phyloP scores from a whole-genome alignment of 2,329 filamentous ascomycete genomes.

The Fusarium haematococcum region DNA sequence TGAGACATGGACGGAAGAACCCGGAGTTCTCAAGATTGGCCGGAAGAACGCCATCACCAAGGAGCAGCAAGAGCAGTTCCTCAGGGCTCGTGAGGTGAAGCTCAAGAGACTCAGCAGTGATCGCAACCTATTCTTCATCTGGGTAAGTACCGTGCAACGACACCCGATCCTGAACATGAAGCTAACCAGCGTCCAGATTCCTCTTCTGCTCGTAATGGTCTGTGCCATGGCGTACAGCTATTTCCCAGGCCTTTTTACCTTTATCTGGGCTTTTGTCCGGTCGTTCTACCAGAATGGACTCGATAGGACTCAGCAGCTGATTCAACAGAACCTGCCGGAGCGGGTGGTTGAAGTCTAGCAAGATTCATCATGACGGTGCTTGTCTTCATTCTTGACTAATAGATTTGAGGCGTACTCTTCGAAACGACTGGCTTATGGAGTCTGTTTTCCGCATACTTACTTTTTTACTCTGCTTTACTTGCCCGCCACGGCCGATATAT shows the following conservation, averaged over 20 bases:
- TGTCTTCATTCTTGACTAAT: conserved; percentile 23
- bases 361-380: conserved; percentile 35
- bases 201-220: conserved; percentile 61
- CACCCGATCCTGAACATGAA: background rate
- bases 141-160: conserved; percentile 60
- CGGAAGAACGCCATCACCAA: conserved; percentile 73
- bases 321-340: conserved; percentile 41
- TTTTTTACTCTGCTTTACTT: conserved; percentile 9
- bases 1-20: conserved; percentile 55
- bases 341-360: conserved; percentile 45
- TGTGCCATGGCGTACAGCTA: conserved; percentile 63
- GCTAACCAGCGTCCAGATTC: conserved; percentile 57
- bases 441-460: conserved; percentile 8
- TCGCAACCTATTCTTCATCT: conserved; percentile 75
- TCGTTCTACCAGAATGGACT: conserved; percentile 48
- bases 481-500: conserved; percentile 20
- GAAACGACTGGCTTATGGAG: conserved; percentile 16
- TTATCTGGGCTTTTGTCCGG: conserved; percentile 50
- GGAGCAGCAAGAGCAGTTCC: conserved; percentile 73
- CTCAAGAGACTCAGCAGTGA: conserved; percentile 73
- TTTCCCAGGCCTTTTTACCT: conserved; percentile 60
- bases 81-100: conserved; percentile 70
- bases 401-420: conserved; percentile 29
- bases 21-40: conserved; percentile 67
- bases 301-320: conserved; percentile 43